These are phyloP conservation scores for Clonostachys chloroleuca DNA, from an alignment of 2,329 filamentous ascomycete genomes.

Conservation along the genomic window DNA sequence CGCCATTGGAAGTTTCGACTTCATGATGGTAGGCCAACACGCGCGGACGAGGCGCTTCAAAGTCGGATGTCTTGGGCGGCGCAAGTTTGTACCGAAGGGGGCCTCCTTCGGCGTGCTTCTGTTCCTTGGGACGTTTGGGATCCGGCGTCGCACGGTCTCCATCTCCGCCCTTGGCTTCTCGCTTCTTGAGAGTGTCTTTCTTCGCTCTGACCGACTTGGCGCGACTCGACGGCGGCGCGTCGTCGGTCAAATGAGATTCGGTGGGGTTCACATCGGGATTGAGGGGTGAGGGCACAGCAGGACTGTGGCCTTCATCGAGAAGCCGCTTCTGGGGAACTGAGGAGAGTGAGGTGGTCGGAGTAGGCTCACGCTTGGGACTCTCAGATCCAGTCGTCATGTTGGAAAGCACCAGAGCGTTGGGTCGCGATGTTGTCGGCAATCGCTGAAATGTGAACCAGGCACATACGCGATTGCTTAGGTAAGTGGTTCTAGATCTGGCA, in stretches of 20 bases:
- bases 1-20: slow-evolving; percentile 41
- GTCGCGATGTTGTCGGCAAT: no score
- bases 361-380: slow-evolving; percentile 33
- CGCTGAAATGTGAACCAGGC: no score
- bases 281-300: slow-evolving; percentile 68
- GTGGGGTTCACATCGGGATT: slow-evolving; percentile 56
- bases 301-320: slow-evolving; percentile 66
- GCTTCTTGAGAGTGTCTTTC: slow-evolving; percentile 66
- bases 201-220: slow-evolving; percentile 45
- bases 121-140: slow-evolving; percentile 33
- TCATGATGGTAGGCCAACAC: slow-evolving; percentile 52
- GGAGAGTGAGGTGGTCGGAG: slow-evolving; percentile 30
- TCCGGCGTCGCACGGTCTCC: slow-evolving; percentile 55
- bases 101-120: slow-evolving; percentile 36
- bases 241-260: slow-evolving; percentile 34
- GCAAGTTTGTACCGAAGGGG: slow-evolving; percentile 60
- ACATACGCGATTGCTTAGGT: no score
- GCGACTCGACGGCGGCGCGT: slow-evolving; percentile 29
- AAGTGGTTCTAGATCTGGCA: no score
- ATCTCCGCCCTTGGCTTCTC: slow-evolving; percentile 54
- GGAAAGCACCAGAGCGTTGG: slow-evolving; percentile 2
- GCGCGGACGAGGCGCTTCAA: slow-evolving; percentile 53
- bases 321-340: slow-evolving; percentile 60
- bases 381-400: slow-evolving; percentile 28
- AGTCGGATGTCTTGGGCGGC: slow-evolving; percentile 58